These are phyloP conservation scores for Tilletia setariae DNA, from an alignment of 1,284 basidiomycete species.

Conservation along the genomic window DNA sequence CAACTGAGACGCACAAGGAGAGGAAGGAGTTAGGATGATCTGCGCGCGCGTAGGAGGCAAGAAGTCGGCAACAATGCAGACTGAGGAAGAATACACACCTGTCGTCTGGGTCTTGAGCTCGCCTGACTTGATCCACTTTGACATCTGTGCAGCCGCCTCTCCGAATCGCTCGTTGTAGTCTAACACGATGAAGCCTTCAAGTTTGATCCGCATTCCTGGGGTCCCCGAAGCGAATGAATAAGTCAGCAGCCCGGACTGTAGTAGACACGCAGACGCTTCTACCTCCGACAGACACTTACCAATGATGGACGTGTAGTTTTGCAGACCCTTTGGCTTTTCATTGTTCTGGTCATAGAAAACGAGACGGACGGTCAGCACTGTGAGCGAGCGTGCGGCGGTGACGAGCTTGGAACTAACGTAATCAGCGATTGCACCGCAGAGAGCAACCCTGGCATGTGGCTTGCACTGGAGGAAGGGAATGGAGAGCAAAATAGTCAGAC, in stretches of 20 bases:
- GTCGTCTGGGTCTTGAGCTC: slow-evolving; percentile 67
- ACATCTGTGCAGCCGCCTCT: slow-evolving; percentile 57
- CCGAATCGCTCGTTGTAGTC: slow-evolving; percentile 26
- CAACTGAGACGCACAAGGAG: slow-evolving; percentile 26
- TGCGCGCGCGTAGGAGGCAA: too few species aligned
- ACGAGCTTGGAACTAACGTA: slow-evolving; percentile 27
- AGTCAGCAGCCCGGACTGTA: too few species aligned
- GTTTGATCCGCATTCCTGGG: slow-evolving; percentile 65
- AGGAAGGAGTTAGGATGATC: not conserved
- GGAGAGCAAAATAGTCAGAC: not conserved
- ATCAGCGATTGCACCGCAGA: slow-evolving; percentile 69
- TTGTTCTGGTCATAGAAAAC: slow-evolving; percentile 39
- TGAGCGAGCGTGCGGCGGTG: not conserved
- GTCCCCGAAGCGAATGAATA: too few species aligned
- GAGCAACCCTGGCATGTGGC: slow-evolving; percentile 70
- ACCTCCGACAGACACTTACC: slow-evolving; percentile 16
- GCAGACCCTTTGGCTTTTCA: slow-evolving; percentile 51
- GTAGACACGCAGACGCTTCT: too few species aligned
- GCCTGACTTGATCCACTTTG: slow-evolving; percentile 63
- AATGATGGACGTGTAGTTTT: slow-evolving; percentile 63
- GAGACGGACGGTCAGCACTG: not conserved
- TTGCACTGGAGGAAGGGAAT: slow-evolving; percentile 67
- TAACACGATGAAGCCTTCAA: slow-evolving; percentile 67
- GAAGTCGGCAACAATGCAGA: too few species aligned
- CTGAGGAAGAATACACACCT: not conserved